Base-by-base conservation (phyloP, 805 yeast species). In the Peterozyma xylosa region DNA sequence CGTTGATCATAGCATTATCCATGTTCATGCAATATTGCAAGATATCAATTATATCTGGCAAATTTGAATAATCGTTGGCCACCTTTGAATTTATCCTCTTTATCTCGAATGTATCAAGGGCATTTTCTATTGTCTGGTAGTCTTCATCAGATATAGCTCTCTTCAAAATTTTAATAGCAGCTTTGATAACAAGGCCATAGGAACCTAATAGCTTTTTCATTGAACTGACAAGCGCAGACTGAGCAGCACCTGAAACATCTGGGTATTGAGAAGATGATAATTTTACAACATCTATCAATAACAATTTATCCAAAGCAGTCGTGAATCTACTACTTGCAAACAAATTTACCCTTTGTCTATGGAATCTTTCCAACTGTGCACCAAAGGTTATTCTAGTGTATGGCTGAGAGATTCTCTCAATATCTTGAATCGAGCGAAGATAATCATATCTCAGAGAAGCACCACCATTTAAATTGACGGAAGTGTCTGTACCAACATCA, bases 331-430 rank as follows among this genome's bases (percentile, higher is more conserved):
- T 79, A 0, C 91, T 83, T 0, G 88, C 74, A 53, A 82, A 86
- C 33, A 86, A 69, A 1, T 78, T 67, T 21, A 83, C 76, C 51
- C 98, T 74, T 51, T 84, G 80, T 58, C 78, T 76, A 51, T 90
- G 96, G 49, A 79, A 84, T 13, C 80, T 66, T 43, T 80, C 84
- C 11, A 88, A 68, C 43, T 95, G 72, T 0, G 86, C 76, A 2
- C 86, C 95, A n/a, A 88, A 57, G 2, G 85, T 73, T 1, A 86
- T 72, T 55, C 96, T 78, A 0, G 98, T 89, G 50, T 70, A 82
- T 2, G 89, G 86, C 47, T 82, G 80, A 5, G 78, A 64, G 16
- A 78, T 59, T 37, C 85, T 79, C 5, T 82, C 74, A 4, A 86
- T 63, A n/a, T 76, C 68, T 54, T 84, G 90, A 9, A 79, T 66